Base-by-base conservation (phyloP, 1,284 basidiomycete genomes). In the Erythrobasidium hasegawianum region DNA sequence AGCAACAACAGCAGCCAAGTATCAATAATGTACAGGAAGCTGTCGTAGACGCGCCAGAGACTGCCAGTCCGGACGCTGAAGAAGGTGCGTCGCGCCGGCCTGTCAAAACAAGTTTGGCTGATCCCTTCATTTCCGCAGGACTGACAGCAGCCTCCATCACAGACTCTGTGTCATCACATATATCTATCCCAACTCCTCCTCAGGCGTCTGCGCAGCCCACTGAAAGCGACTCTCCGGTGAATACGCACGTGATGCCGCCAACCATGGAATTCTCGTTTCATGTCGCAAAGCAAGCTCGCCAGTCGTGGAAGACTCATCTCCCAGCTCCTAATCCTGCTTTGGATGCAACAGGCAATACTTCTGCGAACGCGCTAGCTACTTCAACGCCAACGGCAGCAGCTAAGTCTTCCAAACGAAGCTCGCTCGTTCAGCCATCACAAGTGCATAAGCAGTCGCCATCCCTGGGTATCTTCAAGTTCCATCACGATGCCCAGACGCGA, bases 401-500 rank as follows among this genome's bases (percentile, higher is more conserved):
- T 3, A 16, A 16, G 20, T 53, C 50, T 24, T 7, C 7, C 20
- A 53, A 16, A 8, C 5, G 20, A 18, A 18, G 18, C 27, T 38
- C 55, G 18, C n/a, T 38, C 9, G 26, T 22, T 39, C 39, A 47
- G 14, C 0, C 18, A 16, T 41, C 11, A n/a, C 14, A 14, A 24
- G 5, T 43, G n/a, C 11, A 33, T 18, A 11, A 18, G 33, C 45
- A 43, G 49, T 59, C 57, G 38, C 56, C 53, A n/a, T 41, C 67
- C 8, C 40, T 68, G 11, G 52, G 47, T 16, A 64, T 68, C 24
- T 68, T 68, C 57, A 64, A 59, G 73, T 89, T 91, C 69, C 85
- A 89, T 69, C 95, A 95, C 75, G 93, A 97, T 77, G 94, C 93
- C 0, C 91, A 88, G 75, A 96, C 92, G 1, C 85, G 90, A 40